These are phyloP conservation scores for Leishmania martiniquensis DNA, from an alignment of 208 protist genomes.

Conservation along the genomic window DNA sequence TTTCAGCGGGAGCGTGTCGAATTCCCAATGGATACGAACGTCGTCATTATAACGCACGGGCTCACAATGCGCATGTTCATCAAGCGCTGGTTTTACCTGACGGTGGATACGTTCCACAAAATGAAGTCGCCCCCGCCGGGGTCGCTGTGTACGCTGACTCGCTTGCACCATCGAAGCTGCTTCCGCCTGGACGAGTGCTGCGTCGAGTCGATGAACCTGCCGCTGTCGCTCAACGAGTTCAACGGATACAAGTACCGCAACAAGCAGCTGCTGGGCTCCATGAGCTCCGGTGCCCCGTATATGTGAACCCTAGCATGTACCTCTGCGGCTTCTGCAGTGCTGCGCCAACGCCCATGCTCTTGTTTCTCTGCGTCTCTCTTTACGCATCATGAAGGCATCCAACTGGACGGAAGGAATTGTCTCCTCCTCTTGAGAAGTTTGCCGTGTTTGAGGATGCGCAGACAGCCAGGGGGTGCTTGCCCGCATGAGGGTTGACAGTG, in stretches of 20 bases:
- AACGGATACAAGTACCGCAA: constrained; percentile 93
- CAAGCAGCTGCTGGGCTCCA: constrained; percentile 85
- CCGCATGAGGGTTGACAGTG: background rate
- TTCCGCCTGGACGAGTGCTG: constrained; percentile 77
- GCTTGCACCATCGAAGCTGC: constrained; percentile 76
- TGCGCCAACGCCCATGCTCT: background rate
- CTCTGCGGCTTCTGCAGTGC: background rate
- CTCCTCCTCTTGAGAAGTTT: background rate
- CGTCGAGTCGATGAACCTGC: constrained; percentile 72
- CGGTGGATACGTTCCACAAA: constrained; percentile 89
- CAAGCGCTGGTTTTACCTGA: constrained; percentile 92
- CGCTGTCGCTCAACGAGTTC: constrained; percentile 81
- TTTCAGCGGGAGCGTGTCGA: constrained; percentile 83
- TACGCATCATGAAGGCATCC: background rate
- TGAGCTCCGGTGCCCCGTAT: constrained; percentile 89
- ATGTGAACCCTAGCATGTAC: constrained; percentile 48
- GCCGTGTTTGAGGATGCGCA: background rate
- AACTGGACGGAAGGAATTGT: background rate
- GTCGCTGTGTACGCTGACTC: constrained; percentile 70
- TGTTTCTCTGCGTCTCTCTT: background rate
- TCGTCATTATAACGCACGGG: constrained; percentile 91
- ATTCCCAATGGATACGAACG: constrained; percentile 86
- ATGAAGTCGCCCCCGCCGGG: constrained; percentile 82
- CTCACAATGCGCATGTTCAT: constrained; percentile 91
- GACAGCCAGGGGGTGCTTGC: background rate